These are phyloP conservation scores for Aspergillus bertholletiae DNA, from an alignment of 495 filamentous ascomycete species.

Conservation along the genomic window DNA sequence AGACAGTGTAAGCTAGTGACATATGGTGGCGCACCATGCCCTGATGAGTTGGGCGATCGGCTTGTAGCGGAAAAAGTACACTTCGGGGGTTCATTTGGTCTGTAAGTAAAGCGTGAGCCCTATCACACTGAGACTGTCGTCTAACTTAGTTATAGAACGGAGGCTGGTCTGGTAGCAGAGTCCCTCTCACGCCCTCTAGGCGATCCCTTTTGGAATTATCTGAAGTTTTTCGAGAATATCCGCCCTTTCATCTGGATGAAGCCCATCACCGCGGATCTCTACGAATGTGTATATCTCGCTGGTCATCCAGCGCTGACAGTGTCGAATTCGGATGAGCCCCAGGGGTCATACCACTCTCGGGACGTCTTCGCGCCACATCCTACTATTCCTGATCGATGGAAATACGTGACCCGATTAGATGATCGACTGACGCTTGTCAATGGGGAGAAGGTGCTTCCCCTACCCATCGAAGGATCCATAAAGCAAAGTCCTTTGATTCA, in stretches of 20 bases:
- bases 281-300: constrained; percentile 50
- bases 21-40: constrained; percentile 50
- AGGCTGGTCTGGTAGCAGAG: constrained; percentile 49
- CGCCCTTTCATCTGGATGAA: constrained; percentile 48
- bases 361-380: constrained; percentile 65
- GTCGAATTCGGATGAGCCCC: constrained; percentile 52
- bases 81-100: constrained; percentile 49
- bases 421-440: constrained; percentile 61
- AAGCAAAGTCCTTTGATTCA: constrained; percentile 46
- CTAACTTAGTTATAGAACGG: constrained; percentile 40
- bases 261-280: constrained; percentile 39
- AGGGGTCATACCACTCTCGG: constrained; percentile 50
- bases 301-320: constrained; percentile 48
- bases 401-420: constrained; percentile 59
- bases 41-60: constrained; percentile 55
- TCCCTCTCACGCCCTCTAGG: constrained; percentile 43
- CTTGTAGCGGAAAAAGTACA: constrained; percentile 46
- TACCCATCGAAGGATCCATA: constrained; percentile 57
- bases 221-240: constrained; percentile 45
- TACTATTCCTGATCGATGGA: constrained; percentile 56
- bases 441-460: constrained; percentile 68
- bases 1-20: constrained; percentile 44
- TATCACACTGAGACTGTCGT: neutral
- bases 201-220: constrained; percentile 53
- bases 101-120: constrained; percentile 31